These are phyloP conservation scores for Prunus padus DNA, from an alignment of 306 rosid genomes.

Conservation along the genomic window DNA sequence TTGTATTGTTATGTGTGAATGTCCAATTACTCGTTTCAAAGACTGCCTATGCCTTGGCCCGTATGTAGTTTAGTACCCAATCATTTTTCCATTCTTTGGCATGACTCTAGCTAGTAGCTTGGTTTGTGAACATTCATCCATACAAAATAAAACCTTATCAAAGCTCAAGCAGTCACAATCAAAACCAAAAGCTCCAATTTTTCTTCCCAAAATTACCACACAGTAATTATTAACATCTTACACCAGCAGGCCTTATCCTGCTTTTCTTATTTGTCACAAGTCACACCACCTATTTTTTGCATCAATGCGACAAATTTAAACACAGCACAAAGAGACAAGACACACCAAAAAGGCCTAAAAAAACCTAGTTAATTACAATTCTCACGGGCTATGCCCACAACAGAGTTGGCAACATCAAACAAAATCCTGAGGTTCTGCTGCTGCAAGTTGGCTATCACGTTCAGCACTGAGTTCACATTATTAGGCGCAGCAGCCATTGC, in stretches of 20 bases:
- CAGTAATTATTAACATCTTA: not conserved
- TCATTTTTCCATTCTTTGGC: no score
- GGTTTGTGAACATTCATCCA: no score
- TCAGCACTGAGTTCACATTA: slow-evolving; percentile 80
- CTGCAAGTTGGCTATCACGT: slow-evolving; percentile 88
- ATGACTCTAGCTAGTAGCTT: no score
- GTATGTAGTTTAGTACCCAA: no score
- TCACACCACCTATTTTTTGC: not conserved
- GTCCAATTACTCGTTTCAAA: no score
- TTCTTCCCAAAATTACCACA: not conserved
- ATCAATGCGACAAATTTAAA: slow-evolving; percentile 1
- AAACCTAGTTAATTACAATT: slow-evolving; percentile 51
- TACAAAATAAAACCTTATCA: not conserved
- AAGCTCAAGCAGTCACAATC: not conserved
- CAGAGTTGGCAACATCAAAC: slow-evolving; percentile 73
- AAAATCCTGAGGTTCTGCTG: slow-evolving; percentile 85
- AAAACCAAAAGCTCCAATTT: not conserved
- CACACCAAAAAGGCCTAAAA: not conserved
- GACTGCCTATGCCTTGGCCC: no score
- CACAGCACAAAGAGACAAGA: not conserved
- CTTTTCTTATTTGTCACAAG: not conserved
- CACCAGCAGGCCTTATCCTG: not conserved
- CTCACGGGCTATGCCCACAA: slow-evolving; percentile 86
- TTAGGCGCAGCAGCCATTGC: slow-evolving; percentile 87
- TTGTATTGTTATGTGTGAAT: no score